Evolutionary conservation across 768 basidiomycete genomes (phyloP).

Genomic region (Tricholoma bakamatsutake): DNA sequence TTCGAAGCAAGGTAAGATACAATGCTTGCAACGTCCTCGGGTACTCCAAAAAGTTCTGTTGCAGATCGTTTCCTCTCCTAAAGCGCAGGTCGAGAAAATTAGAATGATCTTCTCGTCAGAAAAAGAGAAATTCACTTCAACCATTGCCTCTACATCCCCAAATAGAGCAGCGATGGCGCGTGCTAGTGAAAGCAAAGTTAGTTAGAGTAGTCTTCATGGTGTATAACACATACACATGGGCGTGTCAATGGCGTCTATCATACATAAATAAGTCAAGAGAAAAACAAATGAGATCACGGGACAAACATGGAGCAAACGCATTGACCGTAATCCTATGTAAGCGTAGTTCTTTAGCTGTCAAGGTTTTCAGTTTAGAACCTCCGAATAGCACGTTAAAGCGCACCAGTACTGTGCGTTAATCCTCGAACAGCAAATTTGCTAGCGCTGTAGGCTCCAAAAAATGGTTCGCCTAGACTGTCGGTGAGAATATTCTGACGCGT

Average conservation of each 20-base stretch:
- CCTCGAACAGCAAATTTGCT: slow-evolving; percentile 19
- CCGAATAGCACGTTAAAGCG: background rate
- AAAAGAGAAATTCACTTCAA: background rate
- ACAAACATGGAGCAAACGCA: slow-evolving; percentile 26
- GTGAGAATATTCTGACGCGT: background rate
- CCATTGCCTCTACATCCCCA: background rate
- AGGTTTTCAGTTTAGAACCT: background rate
- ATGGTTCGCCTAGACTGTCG: background rate
- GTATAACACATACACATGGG: slow-evolving; percentile 1
- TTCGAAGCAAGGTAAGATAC: slow-evolving; percentile 33
- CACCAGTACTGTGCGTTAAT: slow-evolving; percentile 17
- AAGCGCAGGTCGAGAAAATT: background rate
- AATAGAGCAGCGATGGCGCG: background rate
- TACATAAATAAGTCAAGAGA: background rate
- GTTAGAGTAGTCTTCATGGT: background rate
- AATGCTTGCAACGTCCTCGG: slow-evolving; percentile 29
- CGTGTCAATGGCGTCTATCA: slow-evolving; percentile 5
- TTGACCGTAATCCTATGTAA: slow-evolving; percentile 28
- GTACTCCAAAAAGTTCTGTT: slow-evolving; percentile 16
- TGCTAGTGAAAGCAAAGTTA: background rate
- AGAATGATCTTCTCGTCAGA: background rate
- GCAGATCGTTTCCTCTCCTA: slow-evolving; percentile 7
- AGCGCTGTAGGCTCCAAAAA: slow-evolving; percentile 11
- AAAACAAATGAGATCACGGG: too few species aligned
- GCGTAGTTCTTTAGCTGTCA: slow-evolving; percentile 16